Evolutionary conservation across 805 yeast species (phyloP).

Genomic region (Pichia cephalocereana): DNA sequence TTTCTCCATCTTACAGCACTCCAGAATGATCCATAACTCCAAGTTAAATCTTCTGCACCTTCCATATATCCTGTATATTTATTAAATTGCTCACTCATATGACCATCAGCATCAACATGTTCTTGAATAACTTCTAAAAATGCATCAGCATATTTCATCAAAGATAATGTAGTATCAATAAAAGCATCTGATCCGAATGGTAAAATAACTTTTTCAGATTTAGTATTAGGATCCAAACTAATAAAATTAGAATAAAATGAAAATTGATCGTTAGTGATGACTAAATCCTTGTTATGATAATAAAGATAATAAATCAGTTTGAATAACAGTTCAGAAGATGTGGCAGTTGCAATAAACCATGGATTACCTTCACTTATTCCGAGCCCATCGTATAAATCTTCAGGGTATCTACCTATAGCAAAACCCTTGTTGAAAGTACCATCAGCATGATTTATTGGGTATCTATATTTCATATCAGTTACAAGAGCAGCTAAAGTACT

Average conservation of each 20-base stretch:
- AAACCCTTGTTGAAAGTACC: conserved; percentile 38
- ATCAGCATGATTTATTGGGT: conserved; percentile 60
- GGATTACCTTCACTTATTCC: conserved; percentile 78
- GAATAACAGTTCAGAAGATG: conserved; percentile 57
- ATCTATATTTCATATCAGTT: conserved; percentile 60
- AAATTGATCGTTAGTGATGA: conserved; percentile 20
- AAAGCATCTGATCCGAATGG: conserved; percentile 36
- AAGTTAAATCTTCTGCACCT: conserved; percentile 82
- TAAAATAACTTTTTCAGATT: conserved; percentile 15
- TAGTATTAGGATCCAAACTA: conserved; percentile 14
- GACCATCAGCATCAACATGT: conserved; percentile 58
- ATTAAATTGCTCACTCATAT: conserved; percentile 85
- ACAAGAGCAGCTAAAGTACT: conserved; percentile 58
- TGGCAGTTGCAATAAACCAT: conserved; percentile 76
- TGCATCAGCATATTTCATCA: conserved; percentile 56
- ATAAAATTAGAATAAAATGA: conserved; percentile 17
- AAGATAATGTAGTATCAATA: conserved; percentile 33
- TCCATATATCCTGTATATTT: conserved; percentile 72
- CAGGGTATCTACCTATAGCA: conserved; percentile 88
- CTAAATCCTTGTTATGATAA: conserved; percentile 32
- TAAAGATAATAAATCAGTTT: conserved; percentile 41
- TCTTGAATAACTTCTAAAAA: conserved; percentile 49
- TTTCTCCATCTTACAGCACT: conserved; percentile 58
- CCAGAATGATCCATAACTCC: conserved; percentile 82
- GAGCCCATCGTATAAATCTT: conserved; percentile 76